Conservation (phyloP, 2,329 filamentous ascomycete genomes). For the Kalmusia sp. region DNA sequence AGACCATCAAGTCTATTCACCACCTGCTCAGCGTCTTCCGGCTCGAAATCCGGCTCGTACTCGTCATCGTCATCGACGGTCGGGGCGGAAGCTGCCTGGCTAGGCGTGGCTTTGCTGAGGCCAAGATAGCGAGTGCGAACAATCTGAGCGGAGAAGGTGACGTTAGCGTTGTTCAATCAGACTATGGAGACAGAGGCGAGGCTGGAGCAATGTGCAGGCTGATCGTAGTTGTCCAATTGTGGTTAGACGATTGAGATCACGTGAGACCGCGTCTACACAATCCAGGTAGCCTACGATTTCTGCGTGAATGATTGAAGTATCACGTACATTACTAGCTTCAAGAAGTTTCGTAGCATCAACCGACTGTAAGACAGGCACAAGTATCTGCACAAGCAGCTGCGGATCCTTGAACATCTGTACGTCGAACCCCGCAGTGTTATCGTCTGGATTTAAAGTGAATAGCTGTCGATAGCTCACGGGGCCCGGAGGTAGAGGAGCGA, state of each 20-base stretch:
- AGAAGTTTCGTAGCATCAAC: slow-evolving; percentile 73
- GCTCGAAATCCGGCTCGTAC: slow-evolving; percentile 87
- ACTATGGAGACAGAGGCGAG: not conserved
- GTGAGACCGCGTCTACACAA: slow-evolving; percentile 9
- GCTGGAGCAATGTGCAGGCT: not conserved
- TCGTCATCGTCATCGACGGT: slow-evolving; percentile 82
- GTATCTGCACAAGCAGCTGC: slow-evolving; percentile 78
- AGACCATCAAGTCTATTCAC: slow-evolving; percentile 77
- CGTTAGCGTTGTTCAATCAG: slow-evolving; percentile 20
- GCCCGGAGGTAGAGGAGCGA: slow-evolving; percentile 76
- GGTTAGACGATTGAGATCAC: slow-evolving; percentile 2
- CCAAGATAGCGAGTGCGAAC: slow-evolving; percentile 52
- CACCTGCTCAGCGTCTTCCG: slow-evolving; percentile 80
- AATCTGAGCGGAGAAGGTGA: slow-evolving; percentile 29
- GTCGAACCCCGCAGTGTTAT: slow-evolving; percentile 79
- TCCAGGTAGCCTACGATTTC: not conserved
- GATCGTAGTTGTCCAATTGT: not conserved
- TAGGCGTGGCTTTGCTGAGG: slow-evolving; percentile 40
- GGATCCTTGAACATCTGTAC: slow-evolving; percentile 76
- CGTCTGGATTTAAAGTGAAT: slow-evolving; percentile 82
- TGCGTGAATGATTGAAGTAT: not conserved
- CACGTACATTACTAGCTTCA: slow-evolving; percentile 74
- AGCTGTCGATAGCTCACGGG: slow-evolving; percentile 82
- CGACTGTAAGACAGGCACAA: slow-evolving; percentile 77
- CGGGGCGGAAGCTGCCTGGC: slow-evolving; percentile 35